phyloP scores from a whole-genome alignment of 805 yeast species.

The Pichia gijzeniarum region DNA sequence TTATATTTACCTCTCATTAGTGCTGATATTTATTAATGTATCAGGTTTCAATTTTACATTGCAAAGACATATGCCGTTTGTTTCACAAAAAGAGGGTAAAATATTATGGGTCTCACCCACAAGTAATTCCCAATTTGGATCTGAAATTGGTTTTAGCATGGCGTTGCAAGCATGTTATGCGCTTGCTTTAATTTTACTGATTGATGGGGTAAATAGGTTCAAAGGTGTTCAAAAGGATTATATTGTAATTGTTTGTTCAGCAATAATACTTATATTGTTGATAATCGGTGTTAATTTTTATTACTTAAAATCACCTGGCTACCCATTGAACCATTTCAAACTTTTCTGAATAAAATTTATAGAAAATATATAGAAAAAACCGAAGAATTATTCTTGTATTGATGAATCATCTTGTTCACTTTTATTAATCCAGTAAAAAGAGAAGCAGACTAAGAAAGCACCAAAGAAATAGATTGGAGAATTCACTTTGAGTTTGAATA shows the following conservation, averaged over 20 bases:
- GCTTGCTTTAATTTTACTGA: conserved; percentile 33
- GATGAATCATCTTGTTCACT: conserved; percentile 61
- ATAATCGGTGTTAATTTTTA: conserved; percentile 32
- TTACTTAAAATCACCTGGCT: conserved; percentile 39
- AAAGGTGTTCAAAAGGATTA: neutral
- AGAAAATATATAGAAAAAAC: neutral
- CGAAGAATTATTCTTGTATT: neutral
- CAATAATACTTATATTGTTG: conserved; percentile 5
- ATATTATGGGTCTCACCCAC: conserved; percentile 54
- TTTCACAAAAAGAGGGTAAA: conserved; percentile 45
- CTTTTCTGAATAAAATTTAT: neutral
- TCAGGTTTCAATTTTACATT: conserved; percentile 63
- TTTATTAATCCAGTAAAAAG: conserved; percentile 77
- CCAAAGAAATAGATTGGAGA: conserved; percentile 66
- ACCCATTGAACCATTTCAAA: conserved; percentile 37
- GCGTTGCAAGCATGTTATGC: conserved; percentile 44
- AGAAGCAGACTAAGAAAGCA: conserved; percentile 70
- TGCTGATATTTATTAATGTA: conserved; percentile 37
- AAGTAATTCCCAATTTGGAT: conserved; percentile 60
- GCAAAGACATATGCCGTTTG: conserved; percentile 55
- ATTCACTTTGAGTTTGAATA: conserved; percentile 59
- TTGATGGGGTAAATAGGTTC: conserved; percentile 18
- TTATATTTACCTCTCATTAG: conserved; percentile 29
- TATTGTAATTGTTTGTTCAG: neutral
- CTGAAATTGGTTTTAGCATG: conserved; percentile 52